Evolutionary conservation across 192 early-diverging fungal genomes (phyloP).

Genomic region (Podila epicladia): DNA sequence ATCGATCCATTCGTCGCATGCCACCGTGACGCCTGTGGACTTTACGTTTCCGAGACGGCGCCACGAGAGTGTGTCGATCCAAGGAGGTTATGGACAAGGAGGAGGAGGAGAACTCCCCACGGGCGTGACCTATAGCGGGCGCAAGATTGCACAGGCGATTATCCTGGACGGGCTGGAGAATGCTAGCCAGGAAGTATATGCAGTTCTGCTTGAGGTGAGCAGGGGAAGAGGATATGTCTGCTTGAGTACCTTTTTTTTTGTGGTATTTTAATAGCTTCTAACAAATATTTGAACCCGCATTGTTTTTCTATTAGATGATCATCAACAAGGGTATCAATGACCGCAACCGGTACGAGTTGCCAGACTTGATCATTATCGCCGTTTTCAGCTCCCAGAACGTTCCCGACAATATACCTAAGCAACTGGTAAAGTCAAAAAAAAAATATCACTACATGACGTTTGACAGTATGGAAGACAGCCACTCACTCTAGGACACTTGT

Average conservation of each 20-base stretch:
- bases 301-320: constrained; percentile 32
- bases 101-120: constrained; percentile 24
- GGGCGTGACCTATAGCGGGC: constrained; percentile 29
- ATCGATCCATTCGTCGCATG: constrained; percentile 4
- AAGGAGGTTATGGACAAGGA: constrained; percentile 9
- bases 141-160: constrained; percentile 49
- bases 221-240: background rate
- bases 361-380: constrained; percentile 48
- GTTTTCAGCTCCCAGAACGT: constrained; percentile 34
- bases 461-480: background rate
- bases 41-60: constrained; percentile 46
- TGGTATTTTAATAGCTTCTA: background rate
- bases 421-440: constrained; percentile 31
- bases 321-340: constrained; percentile 48
- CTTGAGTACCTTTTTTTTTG: too few relatives aligned
- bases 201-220: constrained; percentile 49
- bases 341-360: constrained; percentile 40
- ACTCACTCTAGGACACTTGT: background rate
- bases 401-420: constrained; percentile 51
- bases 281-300: background rate
- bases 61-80: constrained; percentile 43
- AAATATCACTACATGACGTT: background rate
- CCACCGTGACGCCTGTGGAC: constrained; percentile 46
- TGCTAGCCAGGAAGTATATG: constrained; percentile 44
- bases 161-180: constrained; percentile 52